Evolutionary conservation across 148 eudicot species (phyloP).

Genomic region (Salicornia ramosissima): DNA sequence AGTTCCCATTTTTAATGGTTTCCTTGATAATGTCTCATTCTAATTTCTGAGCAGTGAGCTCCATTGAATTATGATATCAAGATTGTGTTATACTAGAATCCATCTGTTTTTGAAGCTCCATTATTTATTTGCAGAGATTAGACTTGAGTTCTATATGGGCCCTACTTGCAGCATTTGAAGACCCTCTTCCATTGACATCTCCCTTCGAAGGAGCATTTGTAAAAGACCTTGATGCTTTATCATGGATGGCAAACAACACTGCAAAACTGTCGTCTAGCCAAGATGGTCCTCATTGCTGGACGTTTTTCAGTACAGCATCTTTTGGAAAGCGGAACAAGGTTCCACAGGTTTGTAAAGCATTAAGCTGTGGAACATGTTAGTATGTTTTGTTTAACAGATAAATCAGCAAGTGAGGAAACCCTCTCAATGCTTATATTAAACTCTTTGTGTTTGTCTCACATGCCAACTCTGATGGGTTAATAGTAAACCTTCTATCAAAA

Average conservation of each 20-base stretch:
- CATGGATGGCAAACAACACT: slow-evolving; percentile 95
- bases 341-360: slow-evolving; percentile 69
- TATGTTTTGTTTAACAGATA: neutral
- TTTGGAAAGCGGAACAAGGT: slow-evolving; percentile 85
- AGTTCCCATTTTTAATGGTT: neutral
- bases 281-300: slow-evolving; percentile 80
- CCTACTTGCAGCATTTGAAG: slow-evolving; percentile 92
- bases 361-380: neutral
- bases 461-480: neutral
- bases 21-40: neutral
- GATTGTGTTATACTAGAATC: neutral
- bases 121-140: slow-evolving; percentile 49
- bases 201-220: slow-evolving; percentile 96
- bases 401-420: neutral
- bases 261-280: slow-evolving; percentile 43
- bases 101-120: slow-evolving; percentile 1
- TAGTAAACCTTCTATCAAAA: neutral
- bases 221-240: slow-evolving; percentile 74
- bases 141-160: slow-evolving; percentile 95
- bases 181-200: slow-evolving; percentile 66
- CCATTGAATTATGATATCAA: neutral
- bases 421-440: neutral
- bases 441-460: neutral
- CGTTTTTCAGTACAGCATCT: slow-evolving; percentile 80
- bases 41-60: neutral